Conservation (phyloP, 2,329 filamentous ascomycete species). For the Claviceps cyperi region DNA sequence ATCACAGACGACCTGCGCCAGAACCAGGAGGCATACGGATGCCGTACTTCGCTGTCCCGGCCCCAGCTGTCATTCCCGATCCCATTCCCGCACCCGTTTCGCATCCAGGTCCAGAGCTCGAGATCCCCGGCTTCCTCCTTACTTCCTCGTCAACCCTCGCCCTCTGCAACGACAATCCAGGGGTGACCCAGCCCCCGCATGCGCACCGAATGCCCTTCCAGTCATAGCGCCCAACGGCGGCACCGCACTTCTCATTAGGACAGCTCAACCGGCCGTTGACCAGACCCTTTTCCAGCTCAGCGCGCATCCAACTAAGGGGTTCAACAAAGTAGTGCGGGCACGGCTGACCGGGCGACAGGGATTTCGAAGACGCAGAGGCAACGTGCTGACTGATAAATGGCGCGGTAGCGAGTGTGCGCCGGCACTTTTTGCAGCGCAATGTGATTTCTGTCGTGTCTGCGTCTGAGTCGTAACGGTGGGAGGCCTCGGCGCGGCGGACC, state of each 20-base stretch:
- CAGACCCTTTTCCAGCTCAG: conserved; percentile 63
- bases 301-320: conserved; percentile 87
- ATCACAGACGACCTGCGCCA: conserved; percentile 8
- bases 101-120: background rate
- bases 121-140: conserved; percentile 11
- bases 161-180: conserved; percentile 74
- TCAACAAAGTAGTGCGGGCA: conserved; percentile 89
- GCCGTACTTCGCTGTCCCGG: conserved; percentile 18
- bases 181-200: conserved; percentile 81
- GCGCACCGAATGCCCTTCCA: conserved; percentile 94
- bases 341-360: conserved; percentile 4
- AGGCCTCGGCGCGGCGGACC: background rate
- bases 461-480: background rate
- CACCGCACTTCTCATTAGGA: conserved; percentile 61
- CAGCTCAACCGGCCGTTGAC: conserved; percentile 77
- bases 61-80: conserved; percentile 9
- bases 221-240: conserved; percentile 81
- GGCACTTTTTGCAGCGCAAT: conserved; percentile 82
- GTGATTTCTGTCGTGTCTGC: conserved; percentile 9
- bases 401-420: conserved; percentile 43
- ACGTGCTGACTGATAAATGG: conserved; percentile 54
- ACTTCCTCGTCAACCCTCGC: conserved; percentile 62
- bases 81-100: conserved; percentile 4
- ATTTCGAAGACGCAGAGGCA: background rate
- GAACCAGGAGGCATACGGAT: conserved; percentile 42